Base-by-base conservation (phyloP, 148 eudicot species). In the Chenopodium berlandieri region DNA sequence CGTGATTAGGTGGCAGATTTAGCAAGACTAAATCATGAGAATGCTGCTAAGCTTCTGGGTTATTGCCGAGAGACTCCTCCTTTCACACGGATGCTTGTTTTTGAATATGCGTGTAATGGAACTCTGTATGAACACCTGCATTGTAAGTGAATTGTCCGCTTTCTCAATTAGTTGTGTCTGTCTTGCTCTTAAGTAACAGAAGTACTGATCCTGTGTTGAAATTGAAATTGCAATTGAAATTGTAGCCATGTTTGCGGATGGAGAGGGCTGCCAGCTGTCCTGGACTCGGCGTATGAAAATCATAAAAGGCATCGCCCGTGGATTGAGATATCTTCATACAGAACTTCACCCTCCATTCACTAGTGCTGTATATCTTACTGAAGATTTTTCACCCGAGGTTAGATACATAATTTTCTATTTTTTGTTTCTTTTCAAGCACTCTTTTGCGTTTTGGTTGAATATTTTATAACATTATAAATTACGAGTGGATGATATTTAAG, bases 251-350 rank as follows among this genome's bases (percentile, higher is more conserved):
- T 73, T 64, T 78, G 81, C 89, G 85, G 99, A 88, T 87, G 99
- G 92, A 78, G 99, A 94, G 73, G 95, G 91, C 79, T 89, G 98
- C 84, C 97, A 92, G 71, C 86, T 96, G 56, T 94, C 98, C 73
- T 96, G 99, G 99, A 87, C 90, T 32, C 83, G 98, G 44, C 91
- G 98, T 68, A 96, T 96, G 98, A 94, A 90, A 80, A 96, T 96
- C 83, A 83, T 91, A 58, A 70, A 91, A 7, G 98, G 97, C 82
- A 91, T 94, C 76, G 97, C 98, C 14, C 88, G 83, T 71, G 99
- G 99, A 54, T 85, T 96, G 68, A 90, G 82, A 79, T 96, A 96
- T 87, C 91, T 96, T 77, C 99, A 96, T 82, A 83, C 92, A 4
- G 99, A 96, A 85, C 90, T 96, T 64, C 87, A 90, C 80, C 99